Percentiles rank a stretch among this genome's conserved stretches.
phyloP scores from a whole-genome alignment of 2,329 filamentous ascomycete genomes.

The Trichoderma polysporum region DNA sequence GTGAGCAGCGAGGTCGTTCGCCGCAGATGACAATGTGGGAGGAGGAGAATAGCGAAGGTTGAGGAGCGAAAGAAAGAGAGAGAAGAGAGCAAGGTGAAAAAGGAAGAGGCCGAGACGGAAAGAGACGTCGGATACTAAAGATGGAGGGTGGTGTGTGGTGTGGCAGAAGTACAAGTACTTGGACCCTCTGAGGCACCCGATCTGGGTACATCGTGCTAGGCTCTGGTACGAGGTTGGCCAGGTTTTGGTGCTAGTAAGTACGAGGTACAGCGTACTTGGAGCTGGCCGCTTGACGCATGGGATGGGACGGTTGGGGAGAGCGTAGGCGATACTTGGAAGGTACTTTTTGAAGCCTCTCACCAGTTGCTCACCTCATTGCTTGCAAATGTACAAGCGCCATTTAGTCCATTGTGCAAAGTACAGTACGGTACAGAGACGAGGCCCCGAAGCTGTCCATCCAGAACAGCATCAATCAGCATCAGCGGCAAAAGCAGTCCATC shows the following conservation, averaged over 20 bases:
- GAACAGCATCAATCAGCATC: neutral
- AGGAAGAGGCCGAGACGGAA: slow-evolving; percentile 15
- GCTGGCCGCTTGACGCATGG: neutral
- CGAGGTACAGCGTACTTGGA: neutral
- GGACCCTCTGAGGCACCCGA: slow-evolving; percentile 6
- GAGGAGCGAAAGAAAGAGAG: neutral
- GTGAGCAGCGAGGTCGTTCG: slow-evolving; percentile 17
- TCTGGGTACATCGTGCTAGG: neutral
- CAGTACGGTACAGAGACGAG: no score
- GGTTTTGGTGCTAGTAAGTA: neutral
- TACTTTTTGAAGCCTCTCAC: neutral
- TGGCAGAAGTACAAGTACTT: slow-evolving; percentile 4
- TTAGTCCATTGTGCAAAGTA: neutral
- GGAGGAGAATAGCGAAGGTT: neutral
- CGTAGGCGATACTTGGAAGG: neutral
- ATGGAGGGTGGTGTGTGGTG: slow-evolving; percentile 13
- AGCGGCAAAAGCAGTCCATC: neutral
- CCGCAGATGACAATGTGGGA: slow-evolving; percentile 1
- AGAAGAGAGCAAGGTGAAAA: neutral
- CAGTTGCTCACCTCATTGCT: neutral
- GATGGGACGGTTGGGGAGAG: neutral
- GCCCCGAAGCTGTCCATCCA: neutral
- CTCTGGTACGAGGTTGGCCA: neutral
- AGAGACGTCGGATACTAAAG: slow-evolving; percentile 7
- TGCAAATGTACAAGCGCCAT: neutral